Base-by-base conservation (phyloP, 192 early-diverging fungal species). In the Diversispora eburnea region DNA sequence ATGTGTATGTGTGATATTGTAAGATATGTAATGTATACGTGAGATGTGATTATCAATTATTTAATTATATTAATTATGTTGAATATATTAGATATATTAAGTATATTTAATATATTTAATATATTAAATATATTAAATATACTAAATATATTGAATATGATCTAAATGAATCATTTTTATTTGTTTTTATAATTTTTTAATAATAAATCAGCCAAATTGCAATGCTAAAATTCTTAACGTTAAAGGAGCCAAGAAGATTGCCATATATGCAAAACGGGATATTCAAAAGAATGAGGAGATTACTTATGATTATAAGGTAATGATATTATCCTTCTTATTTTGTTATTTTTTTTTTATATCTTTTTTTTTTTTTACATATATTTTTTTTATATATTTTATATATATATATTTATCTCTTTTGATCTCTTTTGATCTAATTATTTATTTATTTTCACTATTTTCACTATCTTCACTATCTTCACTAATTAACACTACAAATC, bases 291-390 rank as follows among this genome's bases (percentile, higher is more conserved):
- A 94, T 43, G 97, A 98, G 74, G 98, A 99, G 77, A 94, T 99
- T 74, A 99, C 98, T 0, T 99, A 99, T 77, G 95, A 99, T 79
- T 99, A 99, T 88, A 96, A 98, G 84, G 85, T 86, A 80, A 61
- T 9, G 8, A 15, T 73, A 17, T 51, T 20, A 46, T 42, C 57
- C 8, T 43, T 43, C 5, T 10, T 69, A 7, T 67, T 7, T 45
- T 67, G 13, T 48, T 1, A 17, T 67, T 47, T 67, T 13, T 67
- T 15, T 67, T 67, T 33, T 20, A 41, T 60, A n/a, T n/a, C n/a
- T n/a, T n/a, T n/a, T n/a, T n/a, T n/a, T n/a, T n/a, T n/a, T n/a
- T n/a, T n/a, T n/a, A n/a, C n/a, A n/a, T n/a, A n/a, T n/a, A n/a
- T n/a, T n/a, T n/a, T n/a, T n/a, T n/a, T n/a, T n/a, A n/a, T n/a